A percentile compares a stretch with the other conserved stretches of the same genome.
These are phyloP conservation scores for Mucor saturninus DNA, from an alignment of 371 early-diverging fungal genomes.

Conservation along the genomic window DNA sequence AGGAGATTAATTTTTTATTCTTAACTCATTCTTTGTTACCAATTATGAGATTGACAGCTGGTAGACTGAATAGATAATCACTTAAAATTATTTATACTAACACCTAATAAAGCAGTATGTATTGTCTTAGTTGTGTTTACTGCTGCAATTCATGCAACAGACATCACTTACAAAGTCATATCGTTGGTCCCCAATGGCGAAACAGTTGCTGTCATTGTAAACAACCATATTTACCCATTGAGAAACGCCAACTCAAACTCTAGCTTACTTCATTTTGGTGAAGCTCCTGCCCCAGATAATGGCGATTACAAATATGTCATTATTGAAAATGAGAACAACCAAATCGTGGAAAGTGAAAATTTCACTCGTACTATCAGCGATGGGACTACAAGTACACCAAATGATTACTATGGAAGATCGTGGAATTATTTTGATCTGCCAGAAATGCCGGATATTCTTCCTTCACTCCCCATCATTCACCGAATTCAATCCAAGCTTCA, in stretches of 20 bases:
- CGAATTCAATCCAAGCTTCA: conserved; percentile 27
- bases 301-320: conserved; percentile 16
- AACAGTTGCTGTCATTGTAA: conserved; percentile 16
- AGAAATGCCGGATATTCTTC: conserved; percentile 12
- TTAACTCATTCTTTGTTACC: too few relatives aligned
- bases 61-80: too few relatives aligned
- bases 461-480: conserved; percentile 20
- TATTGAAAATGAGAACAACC: not conserved
- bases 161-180: conserved; percentile 20
- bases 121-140: too few relatives aligned
- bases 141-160: not conserved
- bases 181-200: conserved; percentile 7
- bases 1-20: too few relatives aligned
- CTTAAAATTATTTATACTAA: too few relatives aligned
- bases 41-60: too few relatives aligned
- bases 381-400: not conserved
- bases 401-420: conserved; percentile 28
- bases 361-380: conserved; percentile 14
- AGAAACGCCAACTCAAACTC: not conserved
- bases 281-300: conserved; percentile 12
- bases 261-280: conserved; percentile 13
- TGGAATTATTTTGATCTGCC: conserved; percentile 22
- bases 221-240: conserved; percentile 21
- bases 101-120: too few relatives aligned
- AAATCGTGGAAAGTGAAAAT: conserved; percentile 17